phyloP scores from a whole-genome alignment of 352 stramenopile genomes.

The Globisporangium mamillatum region DNA sequence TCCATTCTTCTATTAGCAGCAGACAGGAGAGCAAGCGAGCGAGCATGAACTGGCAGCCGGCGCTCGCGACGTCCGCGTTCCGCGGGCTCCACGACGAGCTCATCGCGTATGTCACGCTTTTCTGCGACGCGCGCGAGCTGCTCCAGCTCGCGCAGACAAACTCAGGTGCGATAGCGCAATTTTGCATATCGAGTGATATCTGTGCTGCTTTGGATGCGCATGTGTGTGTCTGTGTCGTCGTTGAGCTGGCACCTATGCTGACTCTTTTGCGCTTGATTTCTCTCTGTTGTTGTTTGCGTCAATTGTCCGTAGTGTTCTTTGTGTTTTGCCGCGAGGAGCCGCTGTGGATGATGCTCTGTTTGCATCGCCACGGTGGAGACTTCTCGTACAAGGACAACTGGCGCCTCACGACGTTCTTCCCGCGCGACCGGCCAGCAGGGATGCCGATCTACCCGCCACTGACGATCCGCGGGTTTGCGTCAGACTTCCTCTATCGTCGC shows the following conservation, averaged over 20 bases:
- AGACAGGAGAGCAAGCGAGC: background rate
- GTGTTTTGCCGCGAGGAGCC: slow-evolving; percentile 78
- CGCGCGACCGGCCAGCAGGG: slow-evolving; percentile 25
- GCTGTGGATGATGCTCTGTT: slow-evolving; percentile 80
- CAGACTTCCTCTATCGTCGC: slow-evolving; percentile 84
- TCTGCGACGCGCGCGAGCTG: slow-evolving; percentile 60
- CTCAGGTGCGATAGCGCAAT: slow-evolving; percentile 42
- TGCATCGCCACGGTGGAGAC: slow-evolving; percentile 62
- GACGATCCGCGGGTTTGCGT: slow-evolving; percentile 47
- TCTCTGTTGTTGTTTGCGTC: background rate
- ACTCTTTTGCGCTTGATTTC: background rate
- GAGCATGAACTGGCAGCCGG: slow-evolving; percentile 53
- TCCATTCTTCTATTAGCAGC: no score
- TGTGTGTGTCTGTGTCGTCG: background rate
- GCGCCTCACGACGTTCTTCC: slow-evolving; percentile 82
- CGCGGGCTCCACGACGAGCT: slow-evolving; percentile 71
- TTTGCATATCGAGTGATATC: background rate
- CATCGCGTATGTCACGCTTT: slow-evolving; percentile 74
- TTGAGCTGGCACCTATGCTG: background rate
- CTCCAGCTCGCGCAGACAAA: slow-evolving; percentile 62
- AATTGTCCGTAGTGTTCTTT: slow-evolving; percentile 56
- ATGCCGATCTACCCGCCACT: slow-evolving; percentile 28
- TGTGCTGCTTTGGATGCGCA: background rate
- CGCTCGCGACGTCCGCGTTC: slow-evolving; percentile 58
- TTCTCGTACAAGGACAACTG: slow-evolving; percentile 67